Conservation (phyloP, 805 yeast genomes). For the Myxozyma neotropica region DNA sequence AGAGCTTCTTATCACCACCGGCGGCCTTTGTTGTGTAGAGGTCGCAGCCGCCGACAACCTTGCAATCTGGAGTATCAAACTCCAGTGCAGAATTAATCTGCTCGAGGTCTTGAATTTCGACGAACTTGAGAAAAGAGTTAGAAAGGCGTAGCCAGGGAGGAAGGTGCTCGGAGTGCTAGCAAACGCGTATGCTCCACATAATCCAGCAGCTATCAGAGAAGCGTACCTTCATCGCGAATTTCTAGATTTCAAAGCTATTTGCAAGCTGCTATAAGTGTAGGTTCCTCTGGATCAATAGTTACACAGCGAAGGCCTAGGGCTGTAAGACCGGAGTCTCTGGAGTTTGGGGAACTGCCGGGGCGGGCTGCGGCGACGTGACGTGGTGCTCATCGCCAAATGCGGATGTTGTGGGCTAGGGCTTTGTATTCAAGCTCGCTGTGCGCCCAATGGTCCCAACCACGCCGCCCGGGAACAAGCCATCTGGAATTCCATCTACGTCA, state of each 20-base stretch:
- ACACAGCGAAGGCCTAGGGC: background rate
- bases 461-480: background rate
- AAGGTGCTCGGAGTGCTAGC: background rate
- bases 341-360: background rate
- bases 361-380: background rate
- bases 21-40: slow-evolving; percentile 90
- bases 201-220: no score
- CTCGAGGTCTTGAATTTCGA: slow-evolving; percentile 92
- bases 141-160: background rate
- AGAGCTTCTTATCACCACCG: slow-evolving; percentile 83
- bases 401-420: slow-evolving; percentile 21
- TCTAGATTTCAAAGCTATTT: background rate
- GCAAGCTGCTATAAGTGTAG: no score
- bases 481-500: background rate
- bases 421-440: no score
- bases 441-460: slow-evolving; percentile 20
- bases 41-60: slow-evolving; percentile 86
- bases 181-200: no score
- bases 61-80: slow-evolving; percentile 74
- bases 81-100: slow-evolving; percentile 82
- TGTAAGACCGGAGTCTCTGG: background rate
- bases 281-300: no score
- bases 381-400: slow-evolving; percentile 12
- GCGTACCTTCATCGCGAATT: slow-evolving; percentile 18
- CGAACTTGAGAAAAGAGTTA: slow-evolving; percentile 55